Percentiles rank a stretch among this genome's conserved stretches.
Evolutionary conservation across 148 eudicot genomes (phyloP).

Genomic region (Amaranthus hypochondriacus): DNA sequence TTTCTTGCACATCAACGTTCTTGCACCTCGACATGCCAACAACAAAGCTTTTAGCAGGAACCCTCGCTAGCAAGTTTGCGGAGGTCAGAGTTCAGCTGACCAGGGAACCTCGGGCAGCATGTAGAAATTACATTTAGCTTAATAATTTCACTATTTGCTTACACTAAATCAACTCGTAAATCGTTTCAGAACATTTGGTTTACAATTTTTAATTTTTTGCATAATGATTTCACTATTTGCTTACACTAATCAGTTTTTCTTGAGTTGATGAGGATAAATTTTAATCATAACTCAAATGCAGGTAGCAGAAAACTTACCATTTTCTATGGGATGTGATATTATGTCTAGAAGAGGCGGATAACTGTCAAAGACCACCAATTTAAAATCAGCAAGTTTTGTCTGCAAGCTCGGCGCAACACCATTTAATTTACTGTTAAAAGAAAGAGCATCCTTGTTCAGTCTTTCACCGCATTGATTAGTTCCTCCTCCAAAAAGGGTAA

Average conservation of each 20-base stretch:
- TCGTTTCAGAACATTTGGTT: not conserved
- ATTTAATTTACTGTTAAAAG: constrained; percentile 59
- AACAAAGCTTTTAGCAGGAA: no score
- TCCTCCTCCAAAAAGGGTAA: constrained; percentile 58
- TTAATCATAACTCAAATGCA: not conserved
- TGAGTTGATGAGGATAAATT: not conserved
- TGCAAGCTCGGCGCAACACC: constrained; percentile 42
- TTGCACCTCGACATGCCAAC: no score
- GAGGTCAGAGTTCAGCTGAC: no score
- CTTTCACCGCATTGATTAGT: constrained; percentile 56
- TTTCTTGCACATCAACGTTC: no score
- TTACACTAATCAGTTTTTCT: not conserved
- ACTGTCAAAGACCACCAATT: constrained; percentile 66
- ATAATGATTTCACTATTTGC: not conserved
- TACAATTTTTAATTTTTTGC: not conserved
- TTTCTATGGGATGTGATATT: constrained; percentile 49
- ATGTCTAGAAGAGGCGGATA: constrained; percentile 70
- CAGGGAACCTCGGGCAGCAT: no score
- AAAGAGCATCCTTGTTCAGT: constrained; percentile 57
- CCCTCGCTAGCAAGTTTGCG: no score
- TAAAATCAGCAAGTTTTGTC: constrained; percentile 44
- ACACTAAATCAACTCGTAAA: not conserved
- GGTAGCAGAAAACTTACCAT: constrained; percentile 35
- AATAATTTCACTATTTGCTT: not conserved
- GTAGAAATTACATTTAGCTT: not conserved